Evolutionary conservation across 371 early-diverging fungal genomes (phyloP).

Genomic region (Rhizomucor miehei): DNA sequence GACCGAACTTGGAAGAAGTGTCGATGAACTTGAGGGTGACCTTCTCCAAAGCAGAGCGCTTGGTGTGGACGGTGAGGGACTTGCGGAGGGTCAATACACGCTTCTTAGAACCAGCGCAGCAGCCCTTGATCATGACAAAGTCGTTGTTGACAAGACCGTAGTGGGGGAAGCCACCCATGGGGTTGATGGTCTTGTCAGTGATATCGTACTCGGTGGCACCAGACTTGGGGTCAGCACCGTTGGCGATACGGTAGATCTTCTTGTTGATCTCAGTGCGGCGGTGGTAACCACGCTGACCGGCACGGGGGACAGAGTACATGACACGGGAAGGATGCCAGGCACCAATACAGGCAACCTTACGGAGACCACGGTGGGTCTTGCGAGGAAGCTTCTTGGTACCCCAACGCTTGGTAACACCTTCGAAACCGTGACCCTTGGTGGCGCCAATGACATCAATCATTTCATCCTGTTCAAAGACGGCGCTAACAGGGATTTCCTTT

Average conservation of each 20-base stretch:
- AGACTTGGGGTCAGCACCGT: slow-evolving; percentile 82
- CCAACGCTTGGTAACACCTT: slow-evolving; percentile 99
- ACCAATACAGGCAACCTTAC: slow-evolving; percentile 99
- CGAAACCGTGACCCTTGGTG: slow-evolving; percentile 99
- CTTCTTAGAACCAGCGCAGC: slow-evolving; percentile 97
- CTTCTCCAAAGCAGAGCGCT: slow-evolving; percentile 95
- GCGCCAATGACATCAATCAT: slow-evolving; percentile 99
- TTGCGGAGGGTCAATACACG: slow-evolving; percentile 99
- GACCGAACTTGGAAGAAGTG: slow-evolving; percentile 99
- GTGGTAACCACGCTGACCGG: slow-evolving; percentile 99
- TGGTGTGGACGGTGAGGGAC: slow-evolving; percentile 93
- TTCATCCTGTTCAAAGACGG: slow-evolving; percentile 98
- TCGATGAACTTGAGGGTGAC: slow-evolving; percentile 98
- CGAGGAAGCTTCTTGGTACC: slow-evolving; percentile 99
- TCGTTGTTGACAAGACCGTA: slow-evolving; percentile 99
- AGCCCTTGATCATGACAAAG: slow-evolving; percentile 99
- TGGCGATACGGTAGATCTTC: slow-evolving; percentile 99
- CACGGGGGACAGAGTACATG: slow-evolving; percentile 99
- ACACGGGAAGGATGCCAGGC: slow-evolving; percentile 99
- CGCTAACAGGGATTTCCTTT: slow-evolving; percentile 89
- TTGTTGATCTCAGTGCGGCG: slow-evolving; percentile 99
- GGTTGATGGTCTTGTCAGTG: slow-evolving; percentile 97
- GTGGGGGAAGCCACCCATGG: slow-evolving; percentile 99
- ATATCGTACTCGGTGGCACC: slow-evolving; percentile 98
- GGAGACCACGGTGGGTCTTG: slow-evolving; percentile 99